Base-by-base conservation (phyloP, 2,329 filamentous ascomycete genomes). In the Penicillium sclerotiorum region DNA sequence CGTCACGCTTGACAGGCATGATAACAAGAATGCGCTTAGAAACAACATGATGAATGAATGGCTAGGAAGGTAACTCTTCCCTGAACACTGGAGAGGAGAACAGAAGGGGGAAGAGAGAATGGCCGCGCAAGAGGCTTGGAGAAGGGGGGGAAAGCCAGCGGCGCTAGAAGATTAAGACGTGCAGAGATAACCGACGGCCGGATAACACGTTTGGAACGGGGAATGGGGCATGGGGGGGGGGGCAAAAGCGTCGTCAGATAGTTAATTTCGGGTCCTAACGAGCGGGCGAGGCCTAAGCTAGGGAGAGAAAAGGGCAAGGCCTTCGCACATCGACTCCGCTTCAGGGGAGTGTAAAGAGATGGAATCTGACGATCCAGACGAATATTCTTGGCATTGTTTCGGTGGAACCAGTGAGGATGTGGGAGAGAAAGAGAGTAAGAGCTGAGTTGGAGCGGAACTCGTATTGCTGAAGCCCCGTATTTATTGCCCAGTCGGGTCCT, bases 11-110 rank as follows among this genome's bases (percentile, higher is more conserved):
- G 54, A 55, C 33, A 65, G 51, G 22, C 57, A 53, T 13, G 62
- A 55, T 39, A 65, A 58, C 33, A 64, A 57, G 22, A 61, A 55
- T 36, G 46, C 51, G 28, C 47, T 47, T 49, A 55, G 55, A 44
- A 65, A 55, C 39, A 64, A 57, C 53, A 66, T 56, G 58, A 56
- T 63, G 45, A 65, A 66, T n/a, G 62, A 68, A 53, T 60, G 63
- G 50, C 55, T 55, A 58, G 62, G 64, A 63, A 61, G 60, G 25
- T 42, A 39, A 15, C 40, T 55, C 59, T 62, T 55, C 58, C 47
- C 27, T 43, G 15, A 39, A 27, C 47, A 17, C 23, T 38, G 22
- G 32, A 47, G 27, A 43, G 45, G 33, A 48, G 38, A 46, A 28
- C 37, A 43, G 43, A 35, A 41, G 30, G 53, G 52, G 47, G 45